Conservation (phyloP, 768 basidiomycete species). For the Suillus subaureus region DNA sequence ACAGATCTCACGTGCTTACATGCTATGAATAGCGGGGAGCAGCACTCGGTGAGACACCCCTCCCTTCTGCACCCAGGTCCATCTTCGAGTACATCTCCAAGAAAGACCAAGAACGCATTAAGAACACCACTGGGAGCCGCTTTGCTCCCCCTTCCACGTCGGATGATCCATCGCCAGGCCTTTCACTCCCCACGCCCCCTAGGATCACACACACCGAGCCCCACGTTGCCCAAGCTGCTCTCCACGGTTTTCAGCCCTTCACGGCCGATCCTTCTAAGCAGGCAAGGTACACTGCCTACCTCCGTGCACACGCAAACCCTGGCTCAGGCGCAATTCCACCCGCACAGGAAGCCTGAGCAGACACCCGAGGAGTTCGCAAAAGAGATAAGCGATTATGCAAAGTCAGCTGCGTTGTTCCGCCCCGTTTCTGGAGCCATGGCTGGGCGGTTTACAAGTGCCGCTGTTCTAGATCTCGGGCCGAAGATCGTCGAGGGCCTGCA, state of each 20-base stretch:
- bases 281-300: constrained; percentile 80
- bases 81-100: constrained; percentile 94
- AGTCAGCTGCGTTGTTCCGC: constrained; percentile 87
- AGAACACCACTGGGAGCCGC: constrained; percentile 49
- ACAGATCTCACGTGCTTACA: constrained; percentile 11
- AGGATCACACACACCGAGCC: constrained; percentile 68
- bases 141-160: constrained; percentile 26
- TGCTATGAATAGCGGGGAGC: constrained; percentile 64
- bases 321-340: constrained; percentile 48
- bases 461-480: constrained; percentile 66
- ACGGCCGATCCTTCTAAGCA: constrained; percentile 76
- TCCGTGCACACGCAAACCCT: constrained; percentile 67
- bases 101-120: constrained; percentile 86
- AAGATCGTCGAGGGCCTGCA: constrained; percentile 69
- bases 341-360: constrained; percentile 57
- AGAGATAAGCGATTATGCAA: constrained; percentile 85
- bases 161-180: constrained; percentile 29
- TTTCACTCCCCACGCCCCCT: constrained; percentile 35
- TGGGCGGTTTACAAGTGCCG: constrained; percentile 86
- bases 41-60: constrained; percentile 79
- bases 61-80: constrained; percentile 71
- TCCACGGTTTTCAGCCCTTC: constrained; percentile 91
- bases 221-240: constrained; percentile 81
- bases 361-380: constrained; percentile 70
- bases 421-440: constrained; percentile 94